Evolutionary conservation across 352 stramenopile genomes (phyloP).

Genomic region (Elongisporangium undulatum): DNA sequence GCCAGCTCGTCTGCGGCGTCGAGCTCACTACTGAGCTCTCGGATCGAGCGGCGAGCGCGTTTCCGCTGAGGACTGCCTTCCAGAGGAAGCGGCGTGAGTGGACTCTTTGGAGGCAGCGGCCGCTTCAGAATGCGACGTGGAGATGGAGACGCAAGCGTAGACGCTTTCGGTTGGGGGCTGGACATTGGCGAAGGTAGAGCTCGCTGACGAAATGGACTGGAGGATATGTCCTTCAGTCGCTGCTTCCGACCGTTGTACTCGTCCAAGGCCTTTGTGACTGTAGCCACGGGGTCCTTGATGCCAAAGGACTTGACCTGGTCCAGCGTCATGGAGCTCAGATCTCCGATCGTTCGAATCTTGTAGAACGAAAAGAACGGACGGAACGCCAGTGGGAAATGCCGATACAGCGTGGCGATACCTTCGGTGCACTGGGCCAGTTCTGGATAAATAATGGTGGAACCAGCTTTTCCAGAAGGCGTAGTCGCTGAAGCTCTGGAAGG

Average conservation of each 20-base stretch:
- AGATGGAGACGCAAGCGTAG: slow-evolving; percentile 24
- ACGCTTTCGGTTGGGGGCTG: slow-evolving; percentile 10
- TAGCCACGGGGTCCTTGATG: slow-evolving; percentile 50
- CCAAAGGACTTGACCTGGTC: slow-evolving; percentile 55
- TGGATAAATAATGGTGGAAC: slow-evolving; percentile 27
- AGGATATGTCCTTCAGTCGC: slow-evolving; percentile 26
- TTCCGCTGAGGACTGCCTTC: slow-evolving; percentile 35
- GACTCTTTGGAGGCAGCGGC: slow-evolving; percentile 6
- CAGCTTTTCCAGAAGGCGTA: not conserved
- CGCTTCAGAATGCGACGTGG: slow-evolving; percentile 33
- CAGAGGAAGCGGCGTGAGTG: slow-evolving; percentile 15
- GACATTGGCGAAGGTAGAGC: slow-evolving; percentile 9
- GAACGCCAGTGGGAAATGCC: slow-evolving; percentile 51
- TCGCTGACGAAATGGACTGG: slow-evolving; percentile 35
- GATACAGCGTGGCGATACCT: slow-evolving; percentile 38
- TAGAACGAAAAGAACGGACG: slow-evolving; percentile 53
- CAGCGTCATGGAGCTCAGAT: slow-evolving; percentile 44
- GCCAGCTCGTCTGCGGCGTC: slow-evolving; percentile 10
- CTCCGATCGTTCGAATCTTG: slow-evolving; percentile 67
- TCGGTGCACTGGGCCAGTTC: slow-evolving; percentile 42
- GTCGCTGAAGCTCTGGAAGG: not conserved
- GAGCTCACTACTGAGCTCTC: slow-evolving; percentile 23
- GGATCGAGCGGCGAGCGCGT: slow-evolving; percentile 34
- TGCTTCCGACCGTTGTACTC: slow-evolving; percentile 41
- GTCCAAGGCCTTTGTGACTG: slow-evolving; percentile 44